Evolutionary conservation across 305 asterid species (phyloP).

Genomic region (Caryopteris hybrid): DNA sequence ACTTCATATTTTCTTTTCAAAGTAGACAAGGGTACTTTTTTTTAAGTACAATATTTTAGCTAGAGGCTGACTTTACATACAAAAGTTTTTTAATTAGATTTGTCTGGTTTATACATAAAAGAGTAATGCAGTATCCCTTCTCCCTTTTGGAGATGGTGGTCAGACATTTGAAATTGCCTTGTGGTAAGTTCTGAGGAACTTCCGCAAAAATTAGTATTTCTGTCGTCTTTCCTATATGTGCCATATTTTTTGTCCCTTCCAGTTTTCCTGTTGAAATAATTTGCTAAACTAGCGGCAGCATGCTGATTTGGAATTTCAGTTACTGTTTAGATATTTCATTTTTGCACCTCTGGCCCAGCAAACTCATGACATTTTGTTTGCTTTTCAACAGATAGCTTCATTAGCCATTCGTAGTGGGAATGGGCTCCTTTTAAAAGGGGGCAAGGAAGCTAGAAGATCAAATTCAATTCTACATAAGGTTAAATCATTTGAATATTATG

Average conservation of each 20-base stretch:
- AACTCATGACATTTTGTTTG: conserved; percentile 5
- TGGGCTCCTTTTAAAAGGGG: conserved; percentile 94
- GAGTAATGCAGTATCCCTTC: background rate
- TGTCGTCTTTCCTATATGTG: background rate
- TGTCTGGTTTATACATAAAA: background rate
- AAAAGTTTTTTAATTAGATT: background rate
- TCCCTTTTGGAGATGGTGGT: background rate
- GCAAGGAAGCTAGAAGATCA: conserved; percentile 93
- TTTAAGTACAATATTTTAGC: background rate
- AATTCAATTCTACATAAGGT: conserved; percentile 92
- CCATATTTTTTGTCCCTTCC: background rate
- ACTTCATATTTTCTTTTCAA: background rate
- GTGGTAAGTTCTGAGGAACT: background rate
- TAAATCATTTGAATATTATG: conserved; percentile 9
- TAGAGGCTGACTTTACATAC: background rate
- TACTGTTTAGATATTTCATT: background rate
- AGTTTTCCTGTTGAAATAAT: background rate
- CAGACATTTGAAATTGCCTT: background rate
- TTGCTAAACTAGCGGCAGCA: conserved; percentile 33
- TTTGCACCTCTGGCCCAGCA: background rate
- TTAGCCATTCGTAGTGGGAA: conserved; percentile 96
- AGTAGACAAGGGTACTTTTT: background rate
- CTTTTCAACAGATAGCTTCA: conserved; percentile 76
- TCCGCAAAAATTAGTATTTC: background rate
- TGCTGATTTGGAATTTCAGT: conserved; percentile 7